Base-by-base conservation (phyloP, 148 eudicot genomes). In the Nepenthes mirabilis region DNA sequence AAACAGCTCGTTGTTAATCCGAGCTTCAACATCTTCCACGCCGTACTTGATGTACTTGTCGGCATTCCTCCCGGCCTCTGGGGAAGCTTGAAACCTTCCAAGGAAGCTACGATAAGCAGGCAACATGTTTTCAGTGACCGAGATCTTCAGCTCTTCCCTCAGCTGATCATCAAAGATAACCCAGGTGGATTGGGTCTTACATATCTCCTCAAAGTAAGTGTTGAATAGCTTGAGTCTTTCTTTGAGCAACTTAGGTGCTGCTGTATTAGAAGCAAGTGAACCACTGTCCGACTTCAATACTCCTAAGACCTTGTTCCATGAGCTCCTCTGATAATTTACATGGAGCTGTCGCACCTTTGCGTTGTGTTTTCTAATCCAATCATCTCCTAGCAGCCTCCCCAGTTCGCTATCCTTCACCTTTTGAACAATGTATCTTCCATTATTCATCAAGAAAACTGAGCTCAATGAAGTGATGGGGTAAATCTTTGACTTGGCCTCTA, bases 151-250 rank as follows among this genome's bases (percentile, higher is more conserved):
- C 45, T 94, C 90, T n/a, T 84, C 97, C 60, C 74, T 82, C 52
- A 89, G 57, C 67, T 82, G 84, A 62, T 82, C 84, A 71, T 89
- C 97, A 57, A 84, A 84, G 43, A 93, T 67, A 11, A 83, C 83
- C 99, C 99, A 93, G 1, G 74, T 56, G 1, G 97, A 82, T 63
- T 93, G 99, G 14, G 60, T 65, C 63, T 72, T 89, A 2, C 79
- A 72, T 8, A 67, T 75, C 68, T 86, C 99, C 57, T 94, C 99
- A 43, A 94, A 86, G 60, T 71, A 68, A 2, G 72, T 35, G 68
- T 86, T 82, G 63, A 94, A 94, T 50, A 78, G 43, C 81, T 70
- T 94, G 43, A 94, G 71, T 83, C 87, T 89, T 43, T 94, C 97
- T 67, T 79, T 94, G 79, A 89, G 65, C 8, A 72, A 65, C 70